Conservation (phyloP, 225 moss, liverwort and hornwort species). For the Takakia lepidozioides region DNA sequence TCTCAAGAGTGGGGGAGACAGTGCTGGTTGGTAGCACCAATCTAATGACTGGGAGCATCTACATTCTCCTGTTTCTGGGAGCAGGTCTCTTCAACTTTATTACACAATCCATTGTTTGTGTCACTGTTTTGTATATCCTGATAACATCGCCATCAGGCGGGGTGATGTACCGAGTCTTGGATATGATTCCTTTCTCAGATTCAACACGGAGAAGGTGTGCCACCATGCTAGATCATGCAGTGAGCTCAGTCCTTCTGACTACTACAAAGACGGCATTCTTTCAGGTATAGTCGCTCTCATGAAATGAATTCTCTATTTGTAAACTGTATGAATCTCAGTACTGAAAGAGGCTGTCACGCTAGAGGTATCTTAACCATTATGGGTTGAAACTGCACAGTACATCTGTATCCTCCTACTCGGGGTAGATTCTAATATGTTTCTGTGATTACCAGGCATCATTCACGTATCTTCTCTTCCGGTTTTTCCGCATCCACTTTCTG, state of each 20-base stretch:
- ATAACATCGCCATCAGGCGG: slow-evolving; percentile 73
- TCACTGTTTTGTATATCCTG: slow-evolving; percentile 81
- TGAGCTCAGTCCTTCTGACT: slow-evolving; percentile 80
- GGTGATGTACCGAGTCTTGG: slow-evolving; percentile 79
- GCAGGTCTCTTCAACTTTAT: slow-evolving; percentile 63
- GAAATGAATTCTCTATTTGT: no score
- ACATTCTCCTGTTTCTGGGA: slow-evolving; percentile 58
- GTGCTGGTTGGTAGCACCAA: slow-evolving; percentile 67
- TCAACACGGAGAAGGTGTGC: slow-evolving; percentile 66
- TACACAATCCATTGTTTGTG: slow-evolving; percentile 71
- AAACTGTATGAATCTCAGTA: no score
- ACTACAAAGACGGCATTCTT: slow-evolving; percentile 74
- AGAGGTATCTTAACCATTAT: no score
- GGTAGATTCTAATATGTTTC: no score
- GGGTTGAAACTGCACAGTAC: no score
- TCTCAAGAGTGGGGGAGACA: slow-evolving; percentile 69
- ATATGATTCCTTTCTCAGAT: slow-evolving; percentile 84
- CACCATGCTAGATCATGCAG: slow-evolving; percentile 80
- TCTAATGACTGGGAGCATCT: slow-evolving; percentile 60
- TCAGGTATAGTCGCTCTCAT: no score
- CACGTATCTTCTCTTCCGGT: slow-evolving; percentile 81
- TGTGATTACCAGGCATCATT: slow-evolving; percentile 62
- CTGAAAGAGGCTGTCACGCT: no score
- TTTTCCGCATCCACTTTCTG: slow-evolving; percentile 79
- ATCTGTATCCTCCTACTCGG: no score